Evolutionary conservation across 306 rosid species (phyloP).

Genomic region (Psophocarpus tetragonolobus): DNA sequence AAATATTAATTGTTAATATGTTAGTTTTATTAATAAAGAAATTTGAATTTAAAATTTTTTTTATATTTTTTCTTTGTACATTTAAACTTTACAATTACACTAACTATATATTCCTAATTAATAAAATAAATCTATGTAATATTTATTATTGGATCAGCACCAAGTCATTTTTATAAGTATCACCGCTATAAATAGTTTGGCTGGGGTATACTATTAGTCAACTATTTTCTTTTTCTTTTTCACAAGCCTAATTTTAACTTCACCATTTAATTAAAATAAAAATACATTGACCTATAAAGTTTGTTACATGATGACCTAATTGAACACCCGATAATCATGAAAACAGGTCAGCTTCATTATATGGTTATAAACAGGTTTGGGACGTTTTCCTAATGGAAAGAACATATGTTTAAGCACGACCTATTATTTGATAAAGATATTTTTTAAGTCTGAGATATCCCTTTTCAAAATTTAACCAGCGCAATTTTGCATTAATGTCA

Average conservation of each 20-base stretch:
- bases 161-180: not conserved
- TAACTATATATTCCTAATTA: too few relatives aligned
- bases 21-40: too few relatives aligned
- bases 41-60: too few relatives aligned
- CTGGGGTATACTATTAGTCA: not conserved
- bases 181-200: not conserved
- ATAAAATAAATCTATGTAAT: not conserved
- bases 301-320: slow-evolving; percentile 1
- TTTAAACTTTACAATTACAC: too few relatives aligned
- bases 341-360: not conserved
- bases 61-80: too few relatives aligned
- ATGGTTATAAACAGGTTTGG: not conserved
- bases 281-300: not conserved
- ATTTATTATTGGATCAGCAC: not conserved
- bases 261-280: not conserved
- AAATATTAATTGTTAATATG: too few relatives aligned
- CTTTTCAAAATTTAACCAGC: not conserved
- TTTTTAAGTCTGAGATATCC: too few relatives aligned
- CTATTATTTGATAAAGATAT: not conserved
- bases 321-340: not conserved
- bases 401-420: not conserved
- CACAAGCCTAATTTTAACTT: not conserved
- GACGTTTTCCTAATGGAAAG: not conserved
- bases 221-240: not conserved
- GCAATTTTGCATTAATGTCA: not conserved